Base-by-base conservation (phyloP, 1,284 basidiomycete species). In the Violaceomyces palustris region DNA sequence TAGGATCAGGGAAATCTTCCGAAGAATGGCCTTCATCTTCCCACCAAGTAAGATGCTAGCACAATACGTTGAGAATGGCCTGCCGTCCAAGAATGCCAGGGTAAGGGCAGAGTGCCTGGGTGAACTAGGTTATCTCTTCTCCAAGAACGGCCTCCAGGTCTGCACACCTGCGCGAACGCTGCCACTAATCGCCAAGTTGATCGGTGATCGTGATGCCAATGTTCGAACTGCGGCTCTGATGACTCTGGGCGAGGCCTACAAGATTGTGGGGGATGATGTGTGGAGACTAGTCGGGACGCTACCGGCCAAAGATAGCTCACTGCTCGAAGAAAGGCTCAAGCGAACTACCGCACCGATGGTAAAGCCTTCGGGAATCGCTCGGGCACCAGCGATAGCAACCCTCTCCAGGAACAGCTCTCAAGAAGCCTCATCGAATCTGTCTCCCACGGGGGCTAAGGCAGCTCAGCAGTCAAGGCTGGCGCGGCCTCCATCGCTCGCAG, bases 21-120 rank as follows among this genome's bases (percentile, higher is more conserved):
- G 60, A 27, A 60, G 57, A 39, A 46, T 66, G 38, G 56, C 63
- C 3, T 59, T 68, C 34, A 62, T 71, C 43, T 93, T 88, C 70
- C 85, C 90, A 3, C 91, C 87, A 61, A 92, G 88, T 72, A 83
- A 89, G 45, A 79, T 98, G 18, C 90, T 97, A 66, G 85, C 87
- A 3, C 46, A 61, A 39, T 67, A 68, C 40, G 34, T 71, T 19
- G 69, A 72, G 31, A 52, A 65, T 21, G 91, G 91, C 6, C 75
- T 90, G 30, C 84, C 83, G 68, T 85, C 86, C 5, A 93, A 93
- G 74, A 88, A 91, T 12, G 85, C 90, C 1, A 90, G 92, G 72
- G 86, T 88, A 6, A 82, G 91, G 15, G 85, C 90, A 72, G 88
- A 89, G 19, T 79, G 85, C 25, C 76, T 92, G 36, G 87, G 88